Base-by-base conservation (phyloP, 345 rosid species). In the Ceriops decandra region DNA sequence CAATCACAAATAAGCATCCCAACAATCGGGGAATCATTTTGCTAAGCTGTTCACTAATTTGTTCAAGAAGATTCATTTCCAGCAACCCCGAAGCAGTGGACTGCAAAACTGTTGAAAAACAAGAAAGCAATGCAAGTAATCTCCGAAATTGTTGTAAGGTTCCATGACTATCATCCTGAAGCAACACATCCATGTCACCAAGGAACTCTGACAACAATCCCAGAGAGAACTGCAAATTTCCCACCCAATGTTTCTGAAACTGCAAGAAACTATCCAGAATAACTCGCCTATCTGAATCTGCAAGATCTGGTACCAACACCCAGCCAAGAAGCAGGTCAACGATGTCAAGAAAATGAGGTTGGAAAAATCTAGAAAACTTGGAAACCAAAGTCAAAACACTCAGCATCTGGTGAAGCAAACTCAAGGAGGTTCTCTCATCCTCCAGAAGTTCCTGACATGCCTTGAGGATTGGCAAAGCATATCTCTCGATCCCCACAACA, bases 301-400 rank as follows among this genome's bases (percentile, higher is more conserved):
- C 76, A 62, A 88, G 89, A 82, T 90, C 95, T 1, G 93, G 93
- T 52, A 88, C 83, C 84, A 93, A 72, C 21, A 96, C 93, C 98
- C 98, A 90, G 46, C 98, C 97, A 82, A 93, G 95, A 79, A 90
- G 93, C 75, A 93, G 76, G 85, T 93, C 98, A 74, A 93, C 79
- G 64, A 92, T 82, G 68, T 92, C 95, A 65, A 87, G 88, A 77
- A 93, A 90, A 89, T 90, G 93, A 63, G 97, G 95, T 70, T 93
- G 97, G 72, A 93, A 93, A 72, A 85, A 67, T 76, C 88, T 67
- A 33, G 78, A 77, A 69, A 93, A 90, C 74, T 88, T 93, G 0
- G 93, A 88, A 68, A 93, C 74, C 84, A 90, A 77, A 74, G 90
- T 85, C 68, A 93, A 76, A 73, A 87, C 74, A 72, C 87, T 82